Conservation (phyloP, 495 filamentous ascomycete genomes). For the Podospora pseudopauciseta region DNA sequence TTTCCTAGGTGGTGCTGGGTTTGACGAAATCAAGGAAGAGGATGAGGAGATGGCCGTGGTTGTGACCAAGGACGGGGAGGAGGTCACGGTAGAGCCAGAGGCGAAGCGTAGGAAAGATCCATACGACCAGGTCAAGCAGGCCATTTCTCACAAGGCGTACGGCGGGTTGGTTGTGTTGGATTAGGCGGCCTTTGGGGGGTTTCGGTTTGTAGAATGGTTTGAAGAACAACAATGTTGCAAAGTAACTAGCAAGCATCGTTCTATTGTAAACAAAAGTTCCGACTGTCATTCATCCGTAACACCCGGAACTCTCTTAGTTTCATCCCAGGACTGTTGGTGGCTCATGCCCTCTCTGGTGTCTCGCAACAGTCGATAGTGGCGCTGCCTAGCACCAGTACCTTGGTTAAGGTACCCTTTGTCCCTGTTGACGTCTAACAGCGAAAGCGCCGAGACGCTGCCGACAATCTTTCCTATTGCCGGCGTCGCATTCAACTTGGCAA, state of each 20-base stretch:
- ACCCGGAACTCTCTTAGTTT: too few relatives aligned
- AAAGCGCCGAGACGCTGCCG: background rate
- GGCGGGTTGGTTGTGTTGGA: background rate
- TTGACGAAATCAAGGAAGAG: background rate
- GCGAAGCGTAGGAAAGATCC: background rate
- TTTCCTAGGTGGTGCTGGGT: background rate
- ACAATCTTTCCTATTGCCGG: background rate
- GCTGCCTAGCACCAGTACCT: background rate
- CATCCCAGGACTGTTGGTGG: too few relatives aligned
- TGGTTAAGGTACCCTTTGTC: background rate
- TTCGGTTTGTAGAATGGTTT: too few relatives aligned
- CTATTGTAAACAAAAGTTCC: too few relatives aligned
- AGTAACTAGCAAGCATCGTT: too few relatives aligned
- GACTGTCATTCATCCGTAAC: too few relatives aligned
- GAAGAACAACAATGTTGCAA: too few relatives aligned
- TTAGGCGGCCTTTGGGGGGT: background rate
- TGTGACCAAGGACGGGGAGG: background rate
- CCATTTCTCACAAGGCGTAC: background rate
- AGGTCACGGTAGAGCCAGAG: background rate
- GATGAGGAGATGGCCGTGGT: background rate
- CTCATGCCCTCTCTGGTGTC: too few relatives aligned
- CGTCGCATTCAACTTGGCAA: background rate
- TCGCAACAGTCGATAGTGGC: background rate
- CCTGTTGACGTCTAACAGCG: background rate
- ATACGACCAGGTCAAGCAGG: background rate